These are phyloP conservation scores for Agaricus subrufescens DNA, from an alignment of 768 basidiomycete species.

Conservation along the genomic window DNA sequence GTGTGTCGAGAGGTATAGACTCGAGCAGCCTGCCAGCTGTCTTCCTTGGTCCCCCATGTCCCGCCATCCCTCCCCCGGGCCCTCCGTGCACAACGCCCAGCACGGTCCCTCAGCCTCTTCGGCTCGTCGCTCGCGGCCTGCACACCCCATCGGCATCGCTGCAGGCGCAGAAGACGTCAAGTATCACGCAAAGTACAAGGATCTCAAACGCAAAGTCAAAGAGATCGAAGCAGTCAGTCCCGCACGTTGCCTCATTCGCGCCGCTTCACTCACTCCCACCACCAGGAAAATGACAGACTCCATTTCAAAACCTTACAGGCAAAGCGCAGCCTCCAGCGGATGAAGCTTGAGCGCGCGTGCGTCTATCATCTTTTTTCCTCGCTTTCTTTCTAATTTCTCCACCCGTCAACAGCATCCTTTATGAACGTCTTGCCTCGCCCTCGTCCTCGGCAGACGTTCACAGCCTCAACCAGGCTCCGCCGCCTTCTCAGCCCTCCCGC, in stretches of 20 bases:
- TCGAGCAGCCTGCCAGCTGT: slow-evolving; percentile 25
- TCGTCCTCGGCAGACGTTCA: slow-evolving; percentile 52
- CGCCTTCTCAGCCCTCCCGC: slow-evolving; percentile 31
- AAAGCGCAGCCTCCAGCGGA: slow-evolving; percentile 78
- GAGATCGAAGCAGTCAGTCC: slow-evolving; percentile 75
- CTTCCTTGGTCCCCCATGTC: slow-evolving; percentile 56
- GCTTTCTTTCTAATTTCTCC: slow-evolving; percentile 13
- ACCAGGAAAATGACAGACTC: slow-evolving; percentile 85
- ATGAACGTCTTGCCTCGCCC: slow-evolving; percentile 66
- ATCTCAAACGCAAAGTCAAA: slow-evolving; percentile 82
- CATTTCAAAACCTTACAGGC: slow-evolving; percentile 76
- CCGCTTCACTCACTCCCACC: slow-evolving; percentile 13
- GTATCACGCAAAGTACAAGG: slow-evolving; percentile 85
- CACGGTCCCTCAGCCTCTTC: slow-evolving; percentile 22
- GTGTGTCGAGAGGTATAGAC: slow-evolving; percentile 16
- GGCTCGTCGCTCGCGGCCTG: slow-evolving; percentile 42
- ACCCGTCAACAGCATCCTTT: slow-evolving; percentile 48
- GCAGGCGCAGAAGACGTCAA: slow-evolving; percentile 82
- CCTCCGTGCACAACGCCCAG: slow-evolving; percentile 29
- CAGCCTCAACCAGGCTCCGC: slow-evolving; percentile 26
- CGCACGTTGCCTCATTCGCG: slow-evolving; percentile 5
- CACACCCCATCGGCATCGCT: slow-evolving; percentile 56
- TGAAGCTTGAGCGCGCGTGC: slow-evolving; percentile 87
- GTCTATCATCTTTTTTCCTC: slow-evolving; percentile 28
- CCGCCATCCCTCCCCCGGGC: slow-evolving; percentile 53